Percentiles rank a stretch among this genome's conserved stretches.
Conservation (phyloP, 1,284 basidiomycete species). For the Microbotryomycetes sp. region DNA sequence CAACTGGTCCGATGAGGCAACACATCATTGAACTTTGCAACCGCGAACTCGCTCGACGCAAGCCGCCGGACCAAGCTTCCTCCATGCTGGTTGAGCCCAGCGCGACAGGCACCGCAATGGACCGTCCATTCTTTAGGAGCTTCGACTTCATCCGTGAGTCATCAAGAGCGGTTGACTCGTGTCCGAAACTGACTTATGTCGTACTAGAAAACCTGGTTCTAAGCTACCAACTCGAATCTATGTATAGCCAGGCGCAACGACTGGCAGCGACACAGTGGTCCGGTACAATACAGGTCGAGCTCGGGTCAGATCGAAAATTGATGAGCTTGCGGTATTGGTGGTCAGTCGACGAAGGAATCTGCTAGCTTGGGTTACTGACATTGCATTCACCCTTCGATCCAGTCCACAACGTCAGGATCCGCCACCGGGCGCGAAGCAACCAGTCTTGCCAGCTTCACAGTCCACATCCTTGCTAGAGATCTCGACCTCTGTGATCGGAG, state of each 20-base stretch:
- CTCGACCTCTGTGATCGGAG: too few relatives aligned
- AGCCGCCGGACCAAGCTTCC: constrained; percentile 43
- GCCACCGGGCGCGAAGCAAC: too few relatives aligned
- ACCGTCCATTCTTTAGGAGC: constrained; percentile 11
- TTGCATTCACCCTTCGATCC: too few relatives aligned
- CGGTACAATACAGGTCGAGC: constrained; percentile 13
- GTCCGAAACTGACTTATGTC: too few relatives aligned
- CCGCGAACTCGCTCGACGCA: constrained; percentile 52
- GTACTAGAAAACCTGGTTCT: constrained; percentile 24
- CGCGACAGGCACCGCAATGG: background rate
- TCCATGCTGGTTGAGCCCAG: background rate
- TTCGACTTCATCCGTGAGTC: constrained; percentile 26
- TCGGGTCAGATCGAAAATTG: background rate
- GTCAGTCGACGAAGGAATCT: constrained; percentile 1
- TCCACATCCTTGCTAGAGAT: too few relatives aligned
- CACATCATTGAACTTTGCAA: constrained; percentile 43
- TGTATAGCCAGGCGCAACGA: constrained; percentile 9
- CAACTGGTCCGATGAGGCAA: constrained; percentile 35
- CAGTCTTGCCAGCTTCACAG: too few relatives aligned
- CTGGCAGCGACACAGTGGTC: constrained; percentile 19
- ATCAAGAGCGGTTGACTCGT: background rate
- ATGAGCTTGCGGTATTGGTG: constrained; percentile 23
- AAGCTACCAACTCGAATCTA: constrained; percentile 26
- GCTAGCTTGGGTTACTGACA: too few relatives aligned
- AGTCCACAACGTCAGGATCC: background rate